Percentiles rank a stretch among this genome's conserved stretches.
Evolutionary conservation across 2,329 filamentous ascomycete genomes (phyloP).

Genomic region (Aspergillus sp.): DNA sequence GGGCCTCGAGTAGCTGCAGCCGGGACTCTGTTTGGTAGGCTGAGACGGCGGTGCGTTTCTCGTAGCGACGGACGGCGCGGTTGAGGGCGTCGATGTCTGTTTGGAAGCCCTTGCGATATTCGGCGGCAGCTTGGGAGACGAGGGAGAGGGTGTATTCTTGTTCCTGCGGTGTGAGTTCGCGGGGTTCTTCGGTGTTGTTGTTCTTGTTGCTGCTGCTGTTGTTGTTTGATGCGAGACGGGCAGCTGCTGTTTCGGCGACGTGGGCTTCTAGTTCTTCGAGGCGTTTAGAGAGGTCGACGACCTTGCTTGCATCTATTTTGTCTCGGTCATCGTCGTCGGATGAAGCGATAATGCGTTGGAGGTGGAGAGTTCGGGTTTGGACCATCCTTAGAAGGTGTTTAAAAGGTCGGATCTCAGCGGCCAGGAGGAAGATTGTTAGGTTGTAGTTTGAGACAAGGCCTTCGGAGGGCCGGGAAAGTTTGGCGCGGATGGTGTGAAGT

Average conservation of each 20-base stretch:
- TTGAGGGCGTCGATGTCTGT: slow-evolving; percentile 86
- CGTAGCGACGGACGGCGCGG: slow-evolving; percentile 83
- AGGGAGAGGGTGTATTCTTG: slow-evolving; percentile 42
- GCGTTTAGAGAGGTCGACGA: slow-evolving; percentile 62
- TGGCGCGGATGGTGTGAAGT: slow-evolving; percentile 75
- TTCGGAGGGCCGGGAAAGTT: slow-evolving; percentile 80
- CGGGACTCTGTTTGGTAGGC: slow-evolving; percentile 74
- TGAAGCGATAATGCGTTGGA: slow-evolving; percentile 68
- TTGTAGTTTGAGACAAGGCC: slow-evolving; percentile 91
- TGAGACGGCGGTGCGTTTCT: slow-evolving; percentile 79
- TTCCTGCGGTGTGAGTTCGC: slow-evolving; percentile 22
- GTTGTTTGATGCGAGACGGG: slow-evolving; percentile 20
- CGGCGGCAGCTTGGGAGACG: slow-evolving; percentile 44
- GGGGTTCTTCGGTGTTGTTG: background rate
- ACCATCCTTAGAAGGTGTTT: slow-evolving; percentile 80
- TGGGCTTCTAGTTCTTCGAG: slow-evolving; percentile 69
- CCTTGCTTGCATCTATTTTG: slow-evolving; percentile 26
- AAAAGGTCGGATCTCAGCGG: slow-evolving; percentile 79
- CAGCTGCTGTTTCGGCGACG: slow-evolving; percentile 40
- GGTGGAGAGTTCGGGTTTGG: slow-evolving; percentile 73
- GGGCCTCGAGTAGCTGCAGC: slow-evolving; percentile 68
- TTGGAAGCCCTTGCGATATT: slow-evolving; percentile 66
- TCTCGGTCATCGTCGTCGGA: slow-evolving; percentile 39
- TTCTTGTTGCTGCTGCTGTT: background rate
- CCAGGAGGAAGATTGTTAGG: slow-evolving; percentile 83